Conservation (phyloP, 345 rosid species). For the Rhodamnia rubescens region DNA sequence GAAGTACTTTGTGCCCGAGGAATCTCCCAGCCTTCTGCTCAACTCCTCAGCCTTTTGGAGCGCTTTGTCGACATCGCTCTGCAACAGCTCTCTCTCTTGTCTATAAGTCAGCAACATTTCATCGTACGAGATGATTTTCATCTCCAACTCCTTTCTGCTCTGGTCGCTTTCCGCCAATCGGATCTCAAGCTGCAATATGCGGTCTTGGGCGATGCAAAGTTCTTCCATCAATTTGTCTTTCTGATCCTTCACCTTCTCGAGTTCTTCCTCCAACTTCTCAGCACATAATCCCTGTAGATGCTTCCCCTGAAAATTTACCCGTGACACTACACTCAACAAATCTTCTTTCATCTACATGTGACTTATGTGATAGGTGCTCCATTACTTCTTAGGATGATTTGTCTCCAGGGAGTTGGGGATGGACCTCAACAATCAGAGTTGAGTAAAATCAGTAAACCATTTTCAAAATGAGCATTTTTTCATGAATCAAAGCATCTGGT, state of each 20-base stretch:
- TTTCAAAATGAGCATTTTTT: too few species aligned
- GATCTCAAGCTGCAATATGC: too few species aligned
- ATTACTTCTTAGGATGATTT: too few species aligned
- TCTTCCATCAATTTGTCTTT: background rate
- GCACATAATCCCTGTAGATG: background rate
- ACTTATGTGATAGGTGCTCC: too few species aligned
- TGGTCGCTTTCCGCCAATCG: background rate
- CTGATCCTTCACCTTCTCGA: background rate
- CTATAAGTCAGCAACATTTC: background rate
- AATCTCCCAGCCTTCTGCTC: background rate
- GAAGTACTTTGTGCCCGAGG: constrained; percentile 24
- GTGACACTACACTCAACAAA: background rate
- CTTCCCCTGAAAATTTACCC: background rate
- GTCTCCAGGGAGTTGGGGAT: constrained; percentile 1
- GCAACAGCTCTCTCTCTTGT: background rate
- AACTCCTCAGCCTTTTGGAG: background rate
- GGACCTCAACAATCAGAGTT: too few species aligned
- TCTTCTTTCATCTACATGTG: too few species aligned
- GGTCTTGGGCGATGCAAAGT: background rate
- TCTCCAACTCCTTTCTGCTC: background rate
- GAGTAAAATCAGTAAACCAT: too few species aligned
- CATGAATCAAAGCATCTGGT: too few species aligned
- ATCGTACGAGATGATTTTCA: background rate
- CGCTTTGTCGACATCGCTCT: background rate
- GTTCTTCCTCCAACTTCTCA: background rate